Conservation (phyloP, 306 rosid genomes). For the Sindora glabra region DNA sequence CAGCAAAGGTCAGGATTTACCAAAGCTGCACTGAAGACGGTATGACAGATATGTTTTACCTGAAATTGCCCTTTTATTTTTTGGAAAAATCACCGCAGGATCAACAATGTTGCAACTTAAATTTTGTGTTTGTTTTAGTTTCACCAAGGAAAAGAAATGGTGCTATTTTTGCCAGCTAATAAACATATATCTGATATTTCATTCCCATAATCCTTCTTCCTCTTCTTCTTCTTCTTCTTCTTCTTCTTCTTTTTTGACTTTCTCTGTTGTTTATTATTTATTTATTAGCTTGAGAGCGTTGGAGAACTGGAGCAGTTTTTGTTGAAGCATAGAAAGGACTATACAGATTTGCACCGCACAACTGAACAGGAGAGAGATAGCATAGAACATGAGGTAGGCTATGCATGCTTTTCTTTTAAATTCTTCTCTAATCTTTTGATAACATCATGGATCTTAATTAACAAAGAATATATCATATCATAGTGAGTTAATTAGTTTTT, state of each 20-base stretch:
- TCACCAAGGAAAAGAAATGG: background rate
- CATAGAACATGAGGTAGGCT: conserved; percentile 92
- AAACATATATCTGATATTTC: background rate
- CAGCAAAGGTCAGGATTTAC: conserved; percentile 64
- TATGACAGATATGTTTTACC: conserved; percentile 12
- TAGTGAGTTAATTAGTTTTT: too few species aligned
- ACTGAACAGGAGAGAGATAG: conserved; percentile 92
- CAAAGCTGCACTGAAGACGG: conserved; percentile 85
- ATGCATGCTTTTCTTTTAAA: background rate
- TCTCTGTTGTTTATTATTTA: too few species aligned
- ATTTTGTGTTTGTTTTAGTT: background rate
- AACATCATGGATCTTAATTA: too few species aligned
- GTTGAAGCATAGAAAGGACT: conserved; percentile 85
- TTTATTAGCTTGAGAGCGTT: conserved; percentile 73
- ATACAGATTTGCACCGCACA: conserved; percentile 81
- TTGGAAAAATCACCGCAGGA: background rate
- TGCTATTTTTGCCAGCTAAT: background rate
- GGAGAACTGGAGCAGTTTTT: conserved; percentile 69
- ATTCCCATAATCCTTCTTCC: background rate
- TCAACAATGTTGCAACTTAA: background rate
- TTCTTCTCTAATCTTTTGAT: too few species aligned
- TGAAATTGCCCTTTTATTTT: background rate
- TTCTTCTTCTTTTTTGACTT: background rate
- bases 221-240: background rate
- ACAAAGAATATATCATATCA: too few species aligned